Evolutionary conservation across 2,329 filamentous ascomycete species (phyloP), one percentile per base, ranked within the genome.

Genomic region (Trichoderma citrinoviride): DNA sequence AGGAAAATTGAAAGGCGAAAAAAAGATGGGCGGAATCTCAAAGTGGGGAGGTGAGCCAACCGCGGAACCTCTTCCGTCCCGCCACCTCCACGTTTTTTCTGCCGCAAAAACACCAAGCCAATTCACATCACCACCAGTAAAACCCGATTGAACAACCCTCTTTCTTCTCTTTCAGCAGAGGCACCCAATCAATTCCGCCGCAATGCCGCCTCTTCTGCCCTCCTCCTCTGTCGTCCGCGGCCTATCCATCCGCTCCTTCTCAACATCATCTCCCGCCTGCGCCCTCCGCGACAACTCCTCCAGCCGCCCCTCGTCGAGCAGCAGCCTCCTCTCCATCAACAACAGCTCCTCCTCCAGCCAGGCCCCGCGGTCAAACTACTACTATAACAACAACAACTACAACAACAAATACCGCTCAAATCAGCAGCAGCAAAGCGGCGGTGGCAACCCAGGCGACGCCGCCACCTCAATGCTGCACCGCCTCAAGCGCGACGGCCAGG

Each of bases 151-250:
- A 47, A 25, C 12, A 27, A 25, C 15, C 8, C 17, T 10, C 7
- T n/a, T 53, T 25, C 14, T 10, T 1, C 25, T 27, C 41, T 14
- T 12, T 2, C 25, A 27, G 25, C 25, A 27, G 7, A 27, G 7
- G 7, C n/a, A n/a, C 7, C 29, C 5, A 29, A 29, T 33, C 50
- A 49, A 64, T 64, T 27, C 49, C 7, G 17, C 41, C 52, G 4
- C 8, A 21, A 82, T 82, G 80, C 76, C 78, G 64, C 77, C 77
- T 19, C 73, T 78, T 70, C 72, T 81, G 71, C 72, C 76, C 21
- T 43, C 67, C 23, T 68, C 71, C 55, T 68, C 71, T 54, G 68
- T 68, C 53, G 43, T 71, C 10, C 70, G 71, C 68, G 67, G 71
- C 17, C 49, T 58, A 37, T 68, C 41, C 14, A 56, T 69, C 61